These are phyloP conservation scores for Pseudopyrenochaeta lycopersici DNA, from an alignment of 2,329 filamentous ascomycete genomes.

Conservation along the genomic window DNA sequence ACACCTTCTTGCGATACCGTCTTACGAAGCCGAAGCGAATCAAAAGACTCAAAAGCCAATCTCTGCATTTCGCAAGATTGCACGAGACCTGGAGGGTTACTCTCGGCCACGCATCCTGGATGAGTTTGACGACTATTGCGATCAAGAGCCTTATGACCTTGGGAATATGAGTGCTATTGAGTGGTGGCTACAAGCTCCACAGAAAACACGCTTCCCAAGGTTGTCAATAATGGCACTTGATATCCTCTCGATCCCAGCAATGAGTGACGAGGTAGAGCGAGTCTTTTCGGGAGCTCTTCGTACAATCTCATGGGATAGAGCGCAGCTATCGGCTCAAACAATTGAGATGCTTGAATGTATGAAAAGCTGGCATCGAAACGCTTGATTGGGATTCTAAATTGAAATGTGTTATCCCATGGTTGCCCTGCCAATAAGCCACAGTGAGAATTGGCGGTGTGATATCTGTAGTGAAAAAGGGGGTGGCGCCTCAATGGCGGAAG, in stretches of 20 bases:
- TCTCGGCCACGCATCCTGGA: conserved; percentile 1
- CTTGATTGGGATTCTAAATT: too few species aligned
- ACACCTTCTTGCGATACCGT: neutral
- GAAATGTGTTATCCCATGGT: too few species aligned
- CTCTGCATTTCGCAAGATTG: conserved; percentile 1
- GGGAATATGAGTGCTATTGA: too few species aligned
- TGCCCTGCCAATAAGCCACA: too few species aligned
- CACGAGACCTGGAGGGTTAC: neutral
- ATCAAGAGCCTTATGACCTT: neutral
- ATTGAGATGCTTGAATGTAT: too few species aligned
- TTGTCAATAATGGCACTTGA: too few species aligned
- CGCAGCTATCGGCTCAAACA: neutral
- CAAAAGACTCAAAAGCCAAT: conserved; percentile 5
- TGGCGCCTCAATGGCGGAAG: too few species aligned
- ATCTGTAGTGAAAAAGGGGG: too few species aligned
- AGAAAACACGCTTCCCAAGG: too few species aligned
- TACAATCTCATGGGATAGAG: conserved; percentile 14
- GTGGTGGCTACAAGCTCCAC: too few species aligned
- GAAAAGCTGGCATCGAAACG: too few species aligned
- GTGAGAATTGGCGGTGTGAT: too few species aligned
- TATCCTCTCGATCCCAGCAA: conserved; percentile 14
- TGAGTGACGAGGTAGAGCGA: conserved; percentile 13
- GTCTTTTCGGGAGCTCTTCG: conserved; percentile 13
- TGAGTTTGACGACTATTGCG: conserved; percentile 11
- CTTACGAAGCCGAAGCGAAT: conserved; percentile 2